Percentiles rank a stretch among this genome's conserved stretches.
These are phyloP conservation scores for Epichloe scottii DNA, from an alignment of 2,329 filamentous ascomycete genomes.

Conservation along the genomic window DNA sequence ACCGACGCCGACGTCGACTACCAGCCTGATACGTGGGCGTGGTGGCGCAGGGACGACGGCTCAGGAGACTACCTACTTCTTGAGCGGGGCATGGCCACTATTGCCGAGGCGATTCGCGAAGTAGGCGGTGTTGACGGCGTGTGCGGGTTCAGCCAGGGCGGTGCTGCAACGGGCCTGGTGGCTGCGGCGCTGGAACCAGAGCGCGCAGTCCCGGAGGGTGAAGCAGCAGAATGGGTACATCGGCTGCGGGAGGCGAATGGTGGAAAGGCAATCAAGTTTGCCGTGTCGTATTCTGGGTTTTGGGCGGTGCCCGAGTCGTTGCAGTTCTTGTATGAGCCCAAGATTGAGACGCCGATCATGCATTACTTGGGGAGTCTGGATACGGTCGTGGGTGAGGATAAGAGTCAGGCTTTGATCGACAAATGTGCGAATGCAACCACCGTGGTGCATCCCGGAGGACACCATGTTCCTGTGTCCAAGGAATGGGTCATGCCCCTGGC, in stretches of 20 bases:
- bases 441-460: slow-evolving; percentile 71
- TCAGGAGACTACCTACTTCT: slow-evolving; percentile 53
- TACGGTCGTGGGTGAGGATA: slow-evolving; percentile 71
- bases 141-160: slow-evolving; percentile 75
- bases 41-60: slow-evolving; percentile 64
- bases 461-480: slow-evolving; percentile 75
- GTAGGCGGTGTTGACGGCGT: slow-evolving; percentile 65
- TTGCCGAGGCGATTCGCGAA: slow-evolving; percentile 50
- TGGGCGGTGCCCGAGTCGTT: slow-evolving; percentile 49
- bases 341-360: slow-evolving; percentile 63
- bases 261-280: slow-evolving; percentile 48
- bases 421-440: slow-evolving; percentile 43
- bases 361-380: slow-evolving; percentile 78
- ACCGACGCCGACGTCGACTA: slow-evolving; percentile 32
- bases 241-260: slow-evolving; percentile 37
- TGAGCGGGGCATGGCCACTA: slow-evolving; percentile 49
- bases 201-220: slow-evolving; percentile 15
- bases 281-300: slow-evolving; percentile 68
- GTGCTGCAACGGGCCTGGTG: slow-evolving; percentile 57
- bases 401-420: slow-evolving; percentile 56
- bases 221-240: slow-evolving; percentile 28
- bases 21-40: slow-evolving; percentile 60
- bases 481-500: slow-evolving; percentile 68
- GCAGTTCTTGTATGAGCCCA: slow-evolving; percentile 54
- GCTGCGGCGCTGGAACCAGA: slow-evolving; percentile 54